phyloP scores from a whole-genome alignment of 371 early-diverging fungal genomes.

The Mucor velutinosus region DNA sequence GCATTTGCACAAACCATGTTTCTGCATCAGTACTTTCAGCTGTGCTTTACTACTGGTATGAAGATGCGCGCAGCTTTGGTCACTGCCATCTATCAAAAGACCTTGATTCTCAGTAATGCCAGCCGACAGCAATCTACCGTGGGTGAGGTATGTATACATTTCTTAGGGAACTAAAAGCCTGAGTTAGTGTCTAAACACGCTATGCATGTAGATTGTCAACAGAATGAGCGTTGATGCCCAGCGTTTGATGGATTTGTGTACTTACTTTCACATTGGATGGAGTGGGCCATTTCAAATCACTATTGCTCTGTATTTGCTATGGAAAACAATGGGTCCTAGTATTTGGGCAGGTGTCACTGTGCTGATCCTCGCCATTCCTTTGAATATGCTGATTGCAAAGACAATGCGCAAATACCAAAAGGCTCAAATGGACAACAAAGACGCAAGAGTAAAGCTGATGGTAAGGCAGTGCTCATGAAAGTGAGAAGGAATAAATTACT shows the following conservation, averaged over 20 bases:
- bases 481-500: too few relatives aligned
- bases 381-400: conserved; percentile 65
- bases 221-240: conserved; percentile 92
- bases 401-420: conserved; percentile 77
- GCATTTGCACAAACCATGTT: conserved; percentile 84
- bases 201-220: conserved; percentile 69
- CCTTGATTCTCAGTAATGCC: conserved; percentile 77
- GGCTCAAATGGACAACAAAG: conserved; percentile 90
- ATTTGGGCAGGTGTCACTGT: conserved; percentile 87
- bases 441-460: conserved; percentile 89
- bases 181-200: background rate
- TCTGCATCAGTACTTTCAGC: conserved; percentile 92
- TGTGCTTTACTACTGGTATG: conserved; percentile 78
- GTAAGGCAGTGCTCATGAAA: background rate
- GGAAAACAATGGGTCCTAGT: conserved; percentile 81
- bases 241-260: conserved; percentile 68
- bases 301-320: conserved; percentile 79
- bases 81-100: conserved; percentile 89
- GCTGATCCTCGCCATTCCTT: conserved; percentile 78
- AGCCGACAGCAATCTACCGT: conserved; percentile 83
- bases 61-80: conserved; percentile 81
- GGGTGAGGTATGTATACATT: conserved; percentile 47
- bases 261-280: conserved; percentile 82
- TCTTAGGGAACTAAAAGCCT: background rate
- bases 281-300: conserved; percentile 91